Percentiles rank a stretch among this genome's conserved stretches.
Evolutionary conservation across 768 basidiomycete genomes (phyloP).

Genomic region (Leccinum subgranulosum): DNA sequence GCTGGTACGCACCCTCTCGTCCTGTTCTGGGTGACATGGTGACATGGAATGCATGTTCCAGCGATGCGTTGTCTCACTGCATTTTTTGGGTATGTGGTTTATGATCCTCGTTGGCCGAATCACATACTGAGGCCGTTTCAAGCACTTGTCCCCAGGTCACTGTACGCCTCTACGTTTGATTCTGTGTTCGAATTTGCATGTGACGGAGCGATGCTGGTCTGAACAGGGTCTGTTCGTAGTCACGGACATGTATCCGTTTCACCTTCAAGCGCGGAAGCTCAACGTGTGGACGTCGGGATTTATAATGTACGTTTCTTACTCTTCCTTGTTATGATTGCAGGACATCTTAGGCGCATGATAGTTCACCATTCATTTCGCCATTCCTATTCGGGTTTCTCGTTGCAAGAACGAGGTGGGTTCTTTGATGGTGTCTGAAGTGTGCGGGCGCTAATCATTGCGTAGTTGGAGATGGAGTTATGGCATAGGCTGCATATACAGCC

Average conservation of each 20-base stretch:
- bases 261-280: constrained; percentile 49
- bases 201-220: neutral
- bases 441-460: neutral
- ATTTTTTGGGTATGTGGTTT: constrained; percentile 27
- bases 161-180: constrained; percentile 19
- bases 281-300: constrained; percentile 55
- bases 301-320: constrained; percentile 44
- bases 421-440: too few relatives aligned
- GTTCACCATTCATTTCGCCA: constrained; percentile 29
- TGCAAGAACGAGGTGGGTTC: constrained; percentile 20
- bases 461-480: constrained; percentile 55
- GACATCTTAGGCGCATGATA: constrained; percentile 26
- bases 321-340: constrained; percentile 25
- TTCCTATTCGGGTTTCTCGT: constrained; percentile 30
- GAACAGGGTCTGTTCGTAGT: constrained; percentile 42
- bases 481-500: constrained; percentile 46
- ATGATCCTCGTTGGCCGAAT: neutral
- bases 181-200: neutral
- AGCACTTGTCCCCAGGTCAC: constrained; percentile 55
- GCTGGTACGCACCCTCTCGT: constrained; percentile 31
- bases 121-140: neutral
- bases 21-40: neutral
- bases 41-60: constrained; percentile 2
- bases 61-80: constrained; percentile 33
- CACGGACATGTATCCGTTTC: constrained; percentile 53